Evolutionary conservation across 352 stramenopile genomes (phyloP).

Genomic region (Phytophthora idaei): DNA sequence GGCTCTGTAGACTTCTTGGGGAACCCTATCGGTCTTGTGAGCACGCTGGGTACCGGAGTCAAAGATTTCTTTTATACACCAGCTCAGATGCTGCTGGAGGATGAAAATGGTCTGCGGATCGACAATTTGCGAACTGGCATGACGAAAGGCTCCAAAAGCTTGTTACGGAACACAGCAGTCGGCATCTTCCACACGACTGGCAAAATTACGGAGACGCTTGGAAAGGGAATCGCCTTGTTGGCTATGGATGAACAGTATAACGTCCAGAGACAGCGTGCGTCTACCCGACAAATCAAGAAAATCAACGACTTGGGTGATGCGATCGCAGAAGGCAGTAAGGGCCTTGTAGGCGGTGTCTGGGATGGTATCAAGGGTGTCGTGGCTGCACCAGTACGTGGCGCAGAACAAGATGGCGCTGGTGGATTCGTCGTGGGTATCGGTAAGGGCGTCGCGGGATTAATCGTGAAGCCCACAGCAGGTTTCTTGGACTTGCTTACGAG

Average conservation of each 20-base stretch:
- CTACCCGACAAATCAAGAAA: constrained; percentile 73
- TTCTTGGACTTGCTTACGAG: constrained; percentile 86
- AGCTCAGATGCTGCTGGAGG: constrained; percentile 91
- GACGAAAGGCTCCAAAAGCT: constrained; percentile 88
- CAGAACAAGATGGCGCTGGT: constrained; percentile 73
- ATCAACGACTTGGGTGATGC: constrained; percentile 82
- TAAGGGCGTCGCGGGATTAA: constrained; percentile 81
- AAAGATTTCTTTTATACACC: constrained; percentile 96
- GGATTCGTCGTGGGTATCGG: constrained; percentile 87
- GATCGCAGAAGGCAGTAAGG: constrained; percentile 84
- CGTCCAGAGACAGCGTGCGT: constrained; percentile 76
- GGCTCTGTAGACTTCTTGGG: constrained; percentile 91
- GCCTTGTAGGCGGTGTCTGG: constrained; percentile 79
- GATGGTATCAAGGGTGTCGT: constrained; percentile 86
- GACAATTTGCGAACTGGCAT: constrained; percentile 88
- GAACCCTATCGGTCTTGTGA: constrained; percentile 91
- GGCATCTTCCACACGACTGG: constrained; percentile 91
- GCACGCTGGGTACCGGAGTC: constrained; percentile 88
- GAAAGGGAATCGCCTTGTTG: constrained; percentile 84
- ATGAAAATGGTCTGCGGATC: constrained; percentile 86
- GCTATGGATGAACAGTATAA: constrained; percentile 91
- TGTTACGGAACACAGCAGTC: constrained; percentile 86
- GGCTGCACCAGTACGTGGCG: constrained; percentile 74
- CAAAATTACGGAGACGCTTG: constrained; percentile 90
- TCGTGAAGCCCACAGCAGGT: constrained; percentile 83